A percentile compares a stretch with the other conserved stretches of the same genome.
These are phyloP conservation scores for Chrysanthemum lavandulifolium DNA, from an alignment of 129 eudicot genomes.

Conservation along the genomic window DNA sequence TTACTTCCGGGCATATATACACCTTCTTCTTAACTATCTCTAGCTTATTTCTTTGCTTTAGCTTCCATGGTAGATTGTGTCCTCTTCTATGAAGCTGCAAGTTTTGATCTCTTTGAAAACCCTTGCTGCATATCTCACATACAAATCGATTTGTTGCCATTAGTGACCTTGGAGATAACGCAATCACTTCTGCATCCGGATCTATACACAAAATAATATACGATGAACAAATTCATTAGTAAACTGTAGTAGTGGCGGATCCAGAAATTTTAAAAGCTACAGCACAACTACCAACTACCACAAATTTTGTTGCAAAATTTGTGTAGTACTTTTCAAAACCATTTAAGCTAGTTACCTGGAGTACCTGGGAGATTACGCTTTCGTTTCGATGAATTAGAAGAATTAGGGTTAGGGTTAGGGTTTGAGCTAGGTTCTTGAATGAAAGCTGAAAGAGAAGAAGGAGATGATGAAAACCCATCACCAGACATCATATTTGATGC, in stretches of 20 bases:
- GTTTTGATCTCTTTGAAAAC: conserved; percentile 86
- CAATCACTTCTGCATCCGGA: conserved; percentile 95
- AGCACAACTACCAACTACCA: not conserved
- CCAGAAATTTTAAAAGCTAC: too few relatives aligned
- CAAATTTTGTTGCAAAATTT: not conserved
- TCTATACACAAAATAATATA: conserved; percentile 35
- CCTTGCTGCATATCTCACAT: conserved; percentile 85
- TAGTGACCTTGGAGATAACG: conserved; percentile 73
- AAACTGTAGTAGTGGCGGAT: too few relatives aligned
- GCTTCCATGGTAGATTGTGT: conserved; percentile 91
- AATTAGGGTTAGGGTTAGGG: conserved; percentile 48
- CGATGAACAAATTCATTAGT: too few relatives aligned
- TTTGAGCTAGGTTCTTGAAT: conserved; percentile 34
- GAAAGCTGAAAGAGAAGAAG: conserved; percentile 36
- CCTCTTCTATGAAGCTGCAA: conserved; percentile 92
- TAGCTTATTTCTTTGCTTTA: conserved; percentile 62
- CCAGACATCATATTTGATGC: conserved; percentile 25
- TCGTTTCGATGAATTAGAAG: conserved; percentile 32
- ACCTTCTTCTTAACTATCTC: conserved; percentile 68
- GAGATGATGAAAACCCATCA: conserved; percentile 37
- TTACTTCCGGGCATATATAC: conserved; percentile 71
- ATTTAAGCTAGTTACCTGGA: conserved; percentile 24
- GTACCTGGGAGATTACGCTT: conserved; percentile 39
- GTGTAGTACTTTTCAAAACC: not conserved
- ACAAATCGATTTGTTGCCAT: conserved; percentile 88